Evolutionary conservation across 2,329 filamentous ascomycete species (phyloP).

Genomic region (Neonectria ditissima): DNA sequence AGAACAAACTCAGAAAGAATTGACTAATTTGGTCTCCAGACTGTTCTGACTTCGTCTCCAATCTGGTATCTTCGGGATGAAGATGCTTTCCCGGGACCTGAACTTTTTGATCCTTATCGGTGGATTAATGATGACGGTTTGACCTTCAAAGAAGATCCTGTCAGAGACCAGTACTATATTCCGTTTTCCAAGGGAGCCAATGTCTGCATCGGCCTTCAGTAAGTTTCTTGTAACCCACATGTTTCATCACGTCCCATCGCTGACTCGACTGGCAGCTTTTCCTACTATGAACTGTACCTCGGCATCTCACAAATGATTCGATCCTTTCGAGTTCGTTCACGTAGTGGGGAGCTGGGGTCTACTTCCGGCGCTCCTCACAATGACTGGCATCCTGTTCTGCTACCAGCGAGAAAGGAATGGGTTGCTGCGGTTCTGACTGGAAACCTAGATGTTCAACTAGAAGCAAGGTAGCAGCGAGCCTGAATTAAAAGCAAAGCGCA

Average conservation of each 20-base stretch:
- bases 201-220: constrained; percentile 46
- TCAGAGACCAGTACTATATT: constrained; percentile 45
- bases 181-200: constrained; percentile 47
- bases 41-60: constrained; percentile 44
- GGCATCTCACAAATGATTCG: not conserved
- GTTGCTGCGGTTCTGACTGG: not conserved
- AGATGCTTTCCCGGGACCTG: constrained; percentile 40
- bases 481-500: not conserved
- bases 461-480: not conserved
- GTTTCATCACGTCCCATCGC: not conserved
- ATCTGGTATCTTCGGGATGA: constrained; percentile 47
- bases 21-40: constrained; percentile 23
- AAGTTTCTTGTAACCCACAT: constrained; percentile 16
- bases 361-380: not conserved
- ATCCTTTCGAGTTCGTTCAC: not conserved
- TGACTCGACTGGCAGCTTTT: not conserved
- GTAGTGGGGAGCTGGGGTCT: not conserved
- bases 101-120: constrained; percentile 42
- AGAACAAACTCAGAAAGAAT: accelerated
- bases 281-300: constrained; percentile 1
- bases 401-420: constrained; percentile 4
- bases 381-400: not conserved
- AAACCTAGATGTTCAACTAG: not conserved
- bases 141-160: constrained; percentile 23
- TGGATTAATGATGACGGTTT: constrained; percentile 35